Evolutionary conservation across 2,329 filamentous ascomycete genomes (phyloP), one percentile per base, ranked within the genome.

Genomic region (Fusarium redolens): DNA sequence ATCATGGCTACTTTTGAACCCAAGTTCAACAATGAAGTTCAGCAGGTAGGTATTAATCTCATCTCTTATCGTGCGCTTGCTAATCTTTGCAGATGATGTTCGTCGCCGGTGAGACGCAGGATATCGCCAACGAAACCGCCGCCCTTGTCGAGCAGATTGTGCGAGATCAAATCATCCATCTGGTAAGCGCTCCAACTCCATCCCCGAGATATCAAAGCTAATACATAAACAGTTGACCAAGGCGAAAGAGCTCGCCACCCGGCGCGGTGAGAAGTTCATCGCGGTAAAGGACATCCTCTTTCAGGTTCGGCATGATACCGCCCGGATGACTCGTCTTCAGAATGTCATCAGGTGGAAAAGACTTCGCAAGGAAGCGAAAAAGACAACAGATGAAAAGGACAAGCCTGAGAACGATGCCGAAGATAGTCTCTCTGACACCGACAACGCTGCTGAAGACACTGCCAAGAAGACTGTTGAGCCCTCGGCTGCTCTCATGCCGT

Each of bases 271-370:
- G 55, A 92, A 94, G 57, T 92, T 94, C 25, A 98, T 98, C 81
- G 94, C 93, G 22, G 96, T 89, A 62, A 94, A 96, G 81, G 95
- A 97, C 78, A 89, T 97, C 20, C 96, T 97, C 79, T 97, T 98
- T 83, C 90, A 97, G 69, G 97, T 98, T 80, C 93, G 96, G 58
- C 95, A 98, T 81, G 96, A 99, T 83, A 92, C 93, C 74, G 93
- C 95, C 67, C 98, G 98, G 80, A 94, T 98, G 40, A 97, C 94
- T 0, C 93, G 96, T 1, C 89, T 99, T 3, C 93, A 94, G 33
- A 97, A 94, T 7, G 98, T 98, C 79, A 88, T 99, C 4, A 96
- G 94, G 3, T 98, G 96, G 96, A 98, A 98, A 83, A 95, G 97
- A 80, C 95, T 98, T 22, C 93, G 96, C 56, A 97, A 97, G 83